phyloP scores from a whole-genome alignment of 257 asterid species.

The Solanum medicagineum region DNA sequence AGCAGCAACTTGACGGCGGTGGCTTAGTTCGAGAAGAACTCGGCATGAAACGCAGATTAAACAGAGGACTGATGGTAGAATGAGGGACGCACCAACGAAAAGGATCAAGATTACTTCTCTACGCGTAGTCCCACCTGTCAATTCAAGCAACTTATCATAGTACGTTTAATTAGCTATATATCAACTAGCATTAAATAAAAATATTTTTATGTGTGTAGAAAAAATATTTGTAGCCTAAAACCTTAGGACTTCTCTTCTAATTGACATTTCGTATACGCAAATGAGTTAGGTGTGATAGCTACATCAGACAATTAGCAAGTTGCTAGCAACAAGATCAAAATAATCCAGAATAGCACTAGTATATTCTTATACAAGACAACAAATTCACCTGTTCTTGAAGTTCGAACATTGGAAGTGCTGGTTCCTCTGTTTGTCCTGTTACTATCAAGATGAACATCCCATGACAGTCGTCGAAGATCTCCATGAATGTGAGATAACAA shows the following conservation, averaged over 20 bases:
- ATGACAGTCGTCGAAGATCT: neutral
- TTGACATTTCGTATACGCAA: neutral
- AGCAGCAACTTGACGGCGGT: neutral
- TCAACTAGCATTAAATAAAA: neutral
- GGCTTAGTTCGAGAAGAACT: neutral
- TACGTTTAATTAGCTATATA: neutral
- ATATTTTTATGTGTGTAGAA: neutral
- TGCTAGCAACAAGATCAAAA: neutral
- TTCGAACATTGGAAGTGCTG: neutral
- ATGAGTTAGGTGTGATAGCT: neutral
- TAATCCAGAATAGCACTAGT: neutral
- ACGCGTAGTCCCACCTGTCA: neutral
- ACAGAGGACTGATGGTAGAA: neutral
- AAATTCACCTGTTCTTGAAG: neutral
- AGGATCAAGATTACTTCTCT: neutral
- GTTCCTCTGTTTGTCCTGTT: neutral
- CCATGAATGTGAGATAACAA: neutral
- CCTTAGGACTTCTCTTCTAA: neutral
- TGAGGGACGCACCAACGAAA: neutral
- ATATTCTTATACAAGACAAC: neutral
- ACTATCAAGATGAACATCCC: slow-evolving; percentile 2
- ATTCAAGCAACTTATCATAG: neutral
- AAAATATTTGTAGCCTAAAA: neutral
- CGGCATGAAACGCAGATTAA: neutral
- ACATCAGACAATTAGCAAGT: too few relatives aligned